These are phyloP conservation scores for Cladosporium austrohemisphaericum DNA, from an alignment of 2,329 filamentous ascomycete species.

Conservation along the genomic window DNA sequence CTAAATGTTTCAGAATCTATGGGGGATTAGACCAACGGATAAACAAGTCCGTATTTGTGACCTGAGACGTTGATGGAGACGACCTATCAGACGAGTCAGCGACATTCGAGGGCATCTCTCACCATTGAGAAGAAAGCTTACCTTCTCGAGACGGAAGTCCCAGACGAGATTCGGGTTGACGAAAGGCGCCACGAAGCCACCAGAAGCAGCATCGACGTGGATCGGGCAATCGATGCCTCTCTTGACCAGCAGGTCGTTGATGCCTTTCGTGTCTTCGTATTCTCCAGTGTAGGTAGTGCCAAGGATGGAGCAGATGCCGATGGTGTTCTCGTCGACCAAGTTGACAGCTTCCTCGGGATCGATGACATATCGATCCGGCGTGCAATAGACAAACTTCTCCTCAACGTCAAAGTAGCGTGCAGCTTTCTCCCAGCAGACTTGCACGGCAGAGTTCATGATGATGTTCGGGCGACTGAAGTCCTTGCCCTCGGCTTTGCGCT, in stretches of 20 bases:
- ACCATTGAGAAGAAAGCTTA: neutral
- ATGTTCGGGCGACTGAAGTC: slow-evolving; percentile 79
- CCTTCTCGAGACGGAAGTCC: slow-evolving; percentile 83
- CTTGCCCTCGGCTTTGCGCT: slow-evolving; percentile 77
- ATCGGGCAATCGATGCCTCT: slow-evolving; percentile 76
- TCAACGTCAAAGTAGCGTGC: slow-evolving; percentile 66
- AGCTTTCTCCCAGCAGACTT: slow-evolving; percentile 94
- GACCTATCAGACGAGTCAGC: slow-evolving; percentile 46
- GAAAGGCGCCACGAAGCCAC: slow-evolving; percentile 91
- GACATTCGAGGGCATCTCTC: neutral
- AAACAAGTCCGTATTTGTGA: slow-evolving; percentile 79
- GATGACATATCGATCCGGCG: slow-evolving; percentile 58
- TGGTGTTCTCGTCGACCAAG: slow-evolving; percentile 66
- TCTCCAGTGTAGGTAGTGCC: slow-evolving; percentile 94
- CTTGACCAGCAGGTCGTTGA: slow-evolving; percentile 81
- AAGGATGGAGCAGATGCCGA: slow-evolving; percentile 87
- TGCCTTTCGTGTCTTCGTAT: slow-evolving; percentile 88
- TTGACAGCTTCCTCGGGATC: slow-evolving; percentile 60
- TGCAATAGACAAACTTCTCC: slow-evolving; percentile 72
- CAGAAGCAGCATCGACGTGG: slow-evolving; percentile 88
- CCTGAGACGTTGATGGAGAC: slow-evolving; percentile 93
- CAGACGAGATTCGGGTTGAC: slow-evolving; percentile 78
- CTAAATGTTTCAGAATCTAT: too few species aligned
- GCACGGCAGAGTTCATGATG: slow-evolving; percentile 91
- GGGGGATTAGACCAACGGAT: too few species aligned